Conservation (phyloP, 2,329 filamentous ascomycete species). For the Alternaria burnsii region DNA sequence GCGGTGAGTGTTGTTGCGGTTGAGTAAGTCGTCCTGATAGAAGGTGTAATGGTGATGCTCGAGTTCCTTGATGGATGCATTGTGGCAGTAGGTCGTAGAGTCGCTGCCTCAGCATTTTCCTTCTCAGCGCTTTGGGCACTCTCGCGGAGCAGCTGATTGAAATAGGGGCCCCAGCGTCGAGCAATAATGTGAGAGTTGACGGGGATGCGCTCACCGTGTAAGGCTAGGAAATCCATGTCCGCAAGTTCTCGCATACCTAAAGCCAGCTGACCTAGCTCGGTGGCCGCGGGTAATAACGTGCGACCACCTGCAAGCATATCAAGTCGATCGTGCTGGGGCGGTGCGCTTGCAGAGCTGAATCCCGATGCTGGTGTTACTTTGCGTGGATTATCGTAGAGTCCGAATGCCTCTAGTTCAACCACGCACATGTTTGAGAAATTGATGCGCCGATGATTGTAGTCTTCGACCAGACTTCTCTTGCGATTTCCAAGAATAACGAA, state of each 20-base stretch:
- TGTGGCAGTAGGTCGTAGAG: slow-evolving; percentile 69
- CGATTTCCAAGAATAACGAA: slow-evolving; percentile 96
- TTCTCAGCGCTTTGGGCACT: slow-evolving; percentile 70
- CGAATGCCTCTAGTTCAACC: slow-evolving; percentile 96
- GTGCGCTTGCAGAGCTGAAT: slow-evolving; percentile 82
- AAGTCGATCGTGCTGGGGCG: slow-evolving; percentile 63
- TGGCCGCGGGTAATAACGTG: slow-evolving; percentile 77
- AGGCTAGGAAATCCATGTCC: slow-evolving; percentile 96
- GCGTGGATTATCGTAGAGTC: slow-evolving; percentile 94
- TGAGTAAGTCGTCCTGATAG: slow-evolving; percentile 62
- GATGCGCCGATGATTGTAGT: slow-evolving; percentile 97
- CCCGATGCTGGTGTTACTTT: slow-evolving; percentile 79
- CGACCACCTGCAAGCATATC: slow-evolving; percentile 76
- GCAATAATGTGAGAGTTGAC: slow-evolving; percentile 91
- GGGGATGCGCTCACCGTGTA: slow-evolving; percentile 89
- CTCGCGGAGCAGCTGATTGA: slow-evolving; percentile 88
- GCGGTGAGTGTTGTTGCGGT: slow-evolving; percentile 54
- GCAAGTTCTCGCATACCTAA: slow-evolving; percentile 82
- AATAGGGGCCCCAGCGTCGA: slow-evolving; percentile 92
- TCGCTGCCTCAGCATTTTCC: slow-evolving; percentile 71
- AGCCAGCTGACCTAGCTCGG: slow-evolving; percentile 84
- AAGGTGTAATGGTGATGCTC: slow-evolving; percentile 83
- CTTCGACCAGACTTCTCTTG: slow-evolving; percentile 91
- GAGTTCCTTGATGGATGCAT: slow-evolving; percentile 74
- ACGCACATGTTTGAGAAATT: slow-evolving; percentile 98